A percentile compares a stretch with the other conserved stretches of the same genome.
These are phyloP conservation scores for Populus hybrid DNA, from an alignment of 441 rosid species.

Conservation along the genomic window DNA sequence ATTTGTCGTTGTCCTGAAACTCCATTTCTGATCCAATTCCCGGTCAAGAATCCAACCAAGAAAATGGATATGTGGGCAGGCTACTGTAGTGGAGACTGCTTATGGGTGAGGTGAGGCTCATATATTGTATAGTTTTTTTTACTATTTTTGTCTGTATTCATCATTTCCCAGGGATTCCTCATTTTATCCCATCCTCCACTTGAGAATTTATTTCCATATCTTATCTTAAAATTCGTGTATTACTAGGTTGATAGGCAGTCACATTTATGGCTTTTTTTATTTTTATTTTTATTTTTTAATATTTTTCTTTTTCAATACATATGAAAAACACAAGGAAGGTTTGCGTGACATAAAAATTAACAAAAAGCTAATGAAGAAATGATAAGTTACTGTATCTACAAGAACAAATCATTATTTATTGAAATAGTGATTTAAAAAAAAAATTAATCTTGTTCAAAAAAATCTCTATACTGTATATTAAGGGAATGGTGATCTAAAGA, in stretches of 20 bases:
- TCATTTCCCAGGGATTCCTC: neutral
- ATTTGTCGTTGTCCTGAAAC: conserved; percentile 2
- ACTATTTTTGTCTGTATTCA: neutral
- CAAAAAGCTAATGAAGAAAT: neutral
- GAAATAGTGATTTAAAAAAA: no score
- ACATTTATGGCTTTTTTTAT: neutral
- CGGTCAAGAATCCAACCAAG: neutral
- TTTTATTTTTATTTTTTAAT: no score
- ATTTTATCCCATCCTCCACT: neutral
- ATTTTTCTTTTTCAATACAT: no score
- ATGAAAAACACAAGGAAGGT: no score
- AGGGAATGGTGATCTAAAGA: no score
- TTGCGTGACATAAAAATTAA: neutral
- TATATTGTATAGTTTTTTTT: no score
- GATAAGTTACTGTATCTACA: no score
- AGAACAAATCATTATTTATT: no score
- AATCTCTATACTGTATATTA: no score
- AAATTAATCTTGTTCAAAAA: no score
- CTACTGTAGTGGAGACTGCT: neutral
- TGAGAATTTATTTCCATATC: no score
- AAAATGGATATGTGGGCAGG: neutral
- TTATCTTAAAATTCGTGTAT: no score
- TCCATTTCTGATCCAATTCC: conserved; percentile 17
- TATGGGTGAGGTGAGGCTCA: neutral
- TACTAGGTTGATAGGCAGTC: neutral